Conservation (phyloP, 164 flowering plant genomes). For the Malania oleifera region DNA sequence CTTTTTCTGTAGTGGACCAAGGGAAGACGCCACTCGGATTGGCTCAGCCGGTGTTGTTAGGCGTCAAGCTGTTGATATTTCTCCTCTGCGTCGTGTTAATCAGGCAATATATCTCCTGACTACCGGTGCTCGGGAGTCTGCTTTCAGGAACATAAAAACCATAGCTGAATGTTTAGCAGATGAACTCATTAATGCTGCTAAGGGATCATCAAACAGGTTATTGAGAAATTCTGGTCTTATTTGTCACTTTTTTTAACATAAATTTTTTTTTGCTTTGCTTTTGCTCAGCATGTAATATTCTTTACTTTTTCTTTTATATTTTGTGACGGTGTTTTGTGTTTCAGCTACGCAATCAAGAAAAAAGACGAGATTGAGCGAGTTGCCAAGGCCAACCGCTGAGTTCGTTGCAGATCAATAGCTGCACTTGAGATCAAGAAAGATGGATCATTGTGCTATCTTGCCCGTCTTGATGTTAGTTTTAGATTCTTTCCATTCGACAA, state of each 20-base stretch:
- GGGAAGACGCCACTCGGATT: constrained; percentile 52
- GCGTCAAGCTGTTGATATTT: constrained; percentile 46
- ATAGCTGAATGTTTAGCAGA: constrained; percentile 42
- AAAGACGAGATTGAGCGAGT: constrained; percentile 44
- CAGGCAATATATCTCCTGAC: constrained; percentile 47
- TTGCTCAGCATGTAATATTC: neutral
- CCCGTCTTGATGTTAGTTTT: too few relatives aligned
- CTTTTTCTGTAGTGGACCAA: constrained; percentile 33
- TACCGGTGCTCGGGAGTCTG: constrained; percentile 48
- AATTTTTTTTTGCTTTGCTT: neutral
- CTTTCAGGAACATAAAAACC: constrained; percentile 43
- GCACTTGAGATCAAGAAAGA: constrained; percentile 60
- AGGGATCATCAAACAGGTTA: constrained; percentile 52
- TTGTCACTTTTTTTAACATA: neutral
- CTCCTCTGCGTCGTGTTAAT: constrained; percentile 45
- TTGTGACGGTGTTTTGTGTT: neutral
- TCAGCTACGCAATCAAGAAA: constrained; percentile 52
- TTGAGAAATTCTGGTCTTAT: neutral
- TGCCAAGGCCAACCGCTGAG: constrained; percentile 42
- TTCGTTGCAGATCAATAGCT: constrained; percentile 28
- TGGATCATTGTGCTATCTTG: too few relatives aligned
- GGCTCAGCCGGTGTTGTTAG: constrained; percentile 53
- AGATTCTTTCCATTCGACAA: too few relatives aligned
- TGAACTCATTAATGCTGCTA: constrained; percentile 39
- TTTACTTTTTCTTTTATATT: neutral